Evolutionary conservation across 768 basidiomycete species (phyloP), one percentile per base, ranked within the genome.

Genomic region (Russula olivacea): DNA sequence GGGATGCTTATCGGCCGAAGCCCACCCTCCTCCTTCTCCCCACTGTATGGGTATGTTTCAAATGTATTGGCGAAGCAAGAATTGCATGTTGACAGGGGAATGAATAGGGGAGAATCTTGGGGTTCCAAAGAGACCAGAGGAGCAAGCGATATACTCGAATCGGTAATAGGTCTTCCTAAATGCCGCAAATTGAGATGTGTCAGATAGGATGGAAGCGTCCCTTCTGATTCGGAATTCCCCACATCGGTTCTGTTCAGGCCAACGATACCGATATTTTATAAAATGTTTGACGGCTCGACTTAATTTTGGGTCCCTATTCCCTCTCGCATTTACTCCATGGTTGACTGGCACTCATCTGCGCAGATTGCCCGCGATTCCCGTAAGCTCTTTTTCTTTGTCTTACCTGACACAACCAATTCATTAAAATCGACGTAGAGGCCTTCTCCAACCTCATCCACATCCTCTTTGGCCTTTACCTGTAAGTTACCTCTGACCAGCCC

Each of bases 401-500:
- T 53, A 3, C 28, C n/a, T 23, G n/a, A 51, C 45, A 14, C 10
- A 4, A 5, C 25, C 17, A 10, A 65, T 38, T 51, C 49, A 51
- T 40, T 48, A 36, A 53, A 8, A 28, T 25, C 28, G 47, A 54
- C 55, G 10, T 66, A 79, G 79, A 70, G 54, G 68, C 73, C 40
- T 80, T 80, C 62, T 66, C 71, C 55, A 75, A 74, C 60, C 64
- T 79, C 61, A 76, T 80, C 68, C 80, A 81, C 62, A 67, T 69
- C n/a, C 68, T 81, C 45, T 69, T 79, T 49, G 79, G 79, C 17
- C 72, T 80, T 40, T 80, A 80, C 69, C 70, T 76, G 79, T 80
- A 58, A 68, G 79, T 49, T 58, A 19, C 50, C 28, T n/a, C 41
- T 50, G 8, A n/a, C 32, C 30, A 12, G 12, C 10, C 28, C 38